phyloP scores from a whole-genome alignment of 768 basidiomycete genomes.

The Tulasnella sp. region DNA sequence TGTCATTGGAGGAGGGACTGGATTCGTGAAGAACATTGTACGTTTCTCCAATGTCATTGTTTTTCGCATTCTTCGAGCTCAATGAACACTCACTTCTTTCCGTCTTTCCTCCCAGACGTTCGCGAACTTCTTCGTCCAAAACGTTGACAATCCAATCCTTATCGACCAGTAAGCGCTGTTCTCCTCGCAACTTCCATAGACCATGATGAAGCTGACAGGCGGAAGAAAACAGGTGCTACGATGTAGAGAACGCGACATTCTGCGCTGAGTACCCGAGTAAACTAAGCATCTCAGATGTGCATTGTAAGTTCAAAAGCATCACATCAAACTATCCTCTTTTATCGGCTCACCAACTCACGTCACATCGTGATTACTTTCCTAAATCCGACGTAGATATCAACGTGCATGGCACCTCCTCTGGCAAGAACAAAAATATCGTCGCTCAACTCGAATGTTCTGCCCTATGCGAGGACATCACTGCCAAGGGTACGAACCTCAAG shows the following conservation, averaged over 20 bases:
- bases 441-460: conserved; percentile 44
- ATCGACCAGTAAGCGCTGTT: conserved; percentile 37
- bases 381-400: conserved; percentile 25
- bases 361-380: neutral
- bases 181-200: neutral
- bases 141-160: conserved; percentile 48
- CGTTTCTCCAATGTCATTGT: conserved; percentile 9
- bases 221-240: conserved; percentile 24
- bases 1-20: conserved; percentile 36
- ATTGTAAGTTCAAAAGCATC: conserved; percentile 27
- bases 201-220: too few species aligned
- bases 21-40: conserved; percentile 30
- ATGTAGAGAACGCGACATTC: conserved; percentile 37
- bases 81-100: conserved; percentile 14
- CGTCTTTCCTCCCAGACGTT: conserved; percentile 28
- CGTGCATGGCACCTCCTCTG: conserved; percentile 47
- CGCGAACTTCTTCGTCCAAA: conserved; percentile 38
- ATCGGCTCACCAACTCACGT: neutral
- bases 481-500: conserved; percentile 24
- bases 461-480: conserved; percentile 31
- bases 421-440: conserved; percentile 34
- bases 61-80: too few species aligned
- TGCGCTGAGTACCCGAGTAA: conserved; percentile 48
- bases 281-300: conserved; percentile 44
- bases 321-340: neutral